Conservation (phyloP, 1,284 basidiomycete species). For the Afroboletus lepidellus region DNA sequence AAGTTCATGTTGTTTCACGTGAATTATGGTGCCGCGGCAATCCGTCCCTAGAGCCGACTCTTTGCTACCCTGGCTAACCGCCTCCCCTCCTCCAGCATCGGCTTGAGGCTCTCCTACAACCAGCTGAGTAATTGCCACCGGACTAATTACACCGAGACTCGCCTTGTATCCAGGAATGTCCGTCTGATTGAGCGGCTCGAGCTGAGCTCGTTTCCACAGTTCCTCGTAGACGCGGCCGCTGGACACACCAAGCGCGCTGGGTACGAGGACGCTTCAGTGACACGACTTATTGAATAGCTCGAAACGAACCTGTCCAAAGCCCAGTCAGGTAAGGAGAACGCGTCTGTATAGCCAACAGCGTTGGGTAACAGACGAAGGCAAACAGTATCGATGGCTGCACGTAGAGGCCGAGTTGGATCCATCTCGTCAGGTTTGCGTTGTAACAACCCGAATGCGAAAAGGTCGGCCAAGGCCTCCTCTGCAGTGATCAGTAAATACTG, state of each 20-base stretch:
- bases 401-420: constrained; percentile 52
- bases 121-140: neutral
- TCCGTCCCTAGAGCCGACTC: constrained; percentile 21
- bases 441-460: constrained; percentile 56
- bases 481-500: constrained; percentile 65
- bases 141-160: constrained; percentile 9
- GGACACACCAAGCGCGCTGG: constrained; percentile 60
- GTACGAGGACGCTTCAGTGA: neutral
- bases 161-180: constrained; percentile 58
- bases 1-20: no score
- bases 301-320: constrained; percentile 62
- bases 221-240: constrained; percentile 71
- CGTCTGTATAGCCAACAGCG: constrained; percentile 69
- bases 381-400: constrained; percentile 50
- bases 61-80: constrained; percentile 13
- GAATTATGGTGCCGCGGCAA: no score
- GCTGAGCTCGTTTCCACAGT: constrained; percentile 62
- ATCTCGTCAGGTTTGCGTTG: constrained; percentile 20
- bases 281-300: neutral
- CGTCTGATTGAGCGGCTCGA: constrained; percentile 61
- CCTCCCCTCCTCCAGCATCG: constrained; percentile 29
- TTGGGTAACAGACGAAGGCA: constrained; percentile 62
- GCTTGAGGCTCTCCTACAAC: constrained; percentile 25
- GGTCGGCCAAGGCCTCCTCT: constrained; percentile 53
- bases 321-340: constrained; percentile 78